Base-by-base conservation (phyloP, 139 green algal genomes). In the Astrephomene gubernaculifera region DNA sequence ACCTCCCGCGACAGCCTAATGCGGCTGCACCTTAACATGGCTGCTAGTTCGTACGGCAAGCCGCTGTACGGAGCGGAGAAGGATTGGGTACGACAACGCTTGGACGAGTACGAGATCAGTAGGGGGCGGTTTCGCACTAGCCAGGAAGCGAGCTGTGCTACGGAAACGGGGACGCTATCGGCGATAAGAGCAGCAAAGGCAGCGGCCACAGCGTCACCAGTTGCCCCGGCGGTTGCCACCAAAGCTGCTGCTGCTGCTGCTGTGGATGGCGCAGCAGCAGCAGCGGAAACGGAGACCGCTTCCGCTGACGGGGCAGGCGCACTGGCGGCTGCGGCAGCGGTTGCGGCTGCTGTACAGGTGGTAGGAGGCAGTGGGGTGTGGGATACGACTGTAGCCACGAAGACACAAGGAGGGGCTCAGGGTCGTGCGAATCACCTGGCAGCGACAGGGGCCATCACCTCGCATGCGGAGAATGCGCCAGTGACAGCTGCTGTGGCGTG, bases 1-100 rank as follows among this genome's bases (percentile, higher is more conserved):
- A n/a, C n/a, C n/a, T n/a, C n/a, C 41, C 71, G 71, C 4, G 71
- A 79, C 43, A 10, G 44, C 44, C 44, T 79, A 14, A 79, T 79
- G 71, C 71, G 27, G n/a, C 44, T 79, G 19, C 44, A 79, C 71
- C 44, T 79, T 7, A 64, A 45, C 43, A 79, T 79, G 71, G 44
- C 44, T 33, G 44, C n/a, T n/a, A n/a, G n/a, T n/a, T n/a, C 44
- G 6, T 27, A n/a, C 2, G 31, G 19, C 31, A n/a, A 44, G 10
- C 29, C 71, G 44, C 27, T 63, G 71, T 79, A 79, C 71, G 71
- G 71, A 44, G 3, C 41, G 17, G 45, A 43, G 45, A 45, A 25
- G 22, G 71, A 79, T 5, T 79, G 71, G 71, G 71, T 79, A 45
- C 71, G 71, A 33, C n/a, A 31, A 45, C 71, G 71, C 14, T 45